phyloP scores from a whole-genome alignment of 257 asterid genomes.

The Handroanthus guayacan region DNA sequence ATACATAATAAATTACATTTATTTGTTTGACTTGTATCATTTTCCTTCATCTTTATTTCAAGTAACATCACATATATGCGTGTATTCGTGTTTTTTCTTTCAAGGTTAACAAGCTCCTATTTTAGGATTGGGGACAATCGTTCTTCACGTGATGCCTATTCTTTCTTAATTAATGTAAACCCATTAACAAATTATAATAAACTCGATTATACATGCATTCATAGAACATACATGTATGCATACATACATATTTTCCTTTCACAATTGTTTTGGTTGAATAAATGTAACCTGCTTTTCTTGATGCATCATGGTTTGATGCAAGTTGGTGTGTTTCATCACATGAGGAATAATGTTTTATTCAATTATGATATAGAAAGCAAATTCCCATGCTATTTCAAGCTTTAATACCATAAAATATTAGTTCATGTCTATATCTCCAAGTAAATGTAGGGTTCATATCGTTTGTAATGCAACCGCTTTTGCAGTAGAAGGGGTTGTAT shows the following conservation, averaged over 20 bases:
- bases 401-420: constrained; percentile 2
- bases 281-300: constrained; percentile 10
- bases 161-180: too few relatives aligned
- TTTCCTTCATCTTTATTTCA: too few relatives aligned
- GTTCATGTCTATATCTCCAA: constrained; percentile 13
- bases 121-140: too few relatives aligned
- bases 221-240: too few relatives aligned
- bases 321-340: not conserved
- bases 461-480: constrained; percentile 70
- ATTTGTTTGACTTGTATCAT: too few relatives aligned
- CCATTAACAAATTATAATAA: too few relatives aligned
- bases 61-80: too few relatives aligned
- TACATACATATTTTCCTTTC: not conserved
- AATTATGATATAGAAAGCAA: not conserved
- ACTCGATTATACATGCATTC: too few relatives aligned
- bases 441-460: constrained; percentile 11
- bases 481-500: constrained; percentile 84
- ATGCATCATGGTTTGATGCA: not conserved
- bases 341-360: not conserved
- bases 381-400: constrained; percentile 1
- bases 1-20: too few relatives aligned
- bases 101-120: too few relatives aligned
- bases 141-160: too few relatives aligned
- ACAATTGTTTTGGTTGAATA: constrained; percentile 13
- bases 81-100: too few relatives aligned